Evolutionary conservation across 768 basidiomycete genomes (phyloP), one percentile per base, ranked within the genome.

Genomic region (Serendipita vermifera): DNA sequence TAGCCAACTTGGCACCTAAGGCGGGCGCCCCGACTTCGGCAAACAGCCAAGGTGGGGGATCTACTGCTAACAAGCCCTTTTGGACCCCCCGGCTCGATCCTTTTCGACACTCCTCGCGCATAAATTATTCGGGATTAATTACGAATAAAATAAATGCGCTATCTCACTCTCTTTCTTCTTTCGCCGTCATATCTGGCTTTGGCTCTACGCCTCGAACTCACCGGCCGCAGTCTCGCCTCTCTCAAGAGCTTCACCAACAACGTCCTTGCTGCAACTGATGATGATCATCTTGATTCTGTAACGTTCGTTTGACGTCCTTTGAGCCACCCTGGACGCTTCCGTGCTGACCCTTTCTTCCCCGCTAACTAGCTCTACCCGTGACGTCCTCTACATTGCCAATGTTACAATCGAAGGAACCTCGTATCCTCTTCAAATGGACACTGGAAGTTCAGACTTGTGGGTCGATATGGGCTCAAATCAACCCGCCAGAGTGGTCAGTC

Each of bases 401-500:
- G 85, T 86, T 62, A 68, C 54, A 69, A 64, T 57, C 70, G 85
- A 87, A 48, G 60, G 77, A 69, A 20, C n/a, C 15, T 13, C 26
- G 24, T 86, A 83, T 66, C 69, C 75, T 48, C 77, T 88, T 13
- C 88, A 91, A 66, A 71, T 91, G 46, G 88, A 91, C 68, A 88
- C 87, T 1, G 88, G 88, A 59, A 89, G 87, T 7, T 84, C 78
- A 60, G 88, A 91, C 68, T 74, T 91, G 29, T 89, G 87, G 81
- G 74, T 86, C 54, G 70, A 62, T 43, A 43, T 55, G 33, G 77
- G 59, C 75, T 76, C 20, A 59, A 69, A 31, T 64, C 66, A 1
- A 69, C 69, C 33, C 74, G 79, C 13, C 65, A 81, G 58, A 78
- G 81, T 27, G 73, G 72, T 56, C 64, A 72, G 33, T 68, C 69